Conservation (phyloP, 2,329 filamentous ascomycete species). For the Pseudomassariella vexata region DNA sequence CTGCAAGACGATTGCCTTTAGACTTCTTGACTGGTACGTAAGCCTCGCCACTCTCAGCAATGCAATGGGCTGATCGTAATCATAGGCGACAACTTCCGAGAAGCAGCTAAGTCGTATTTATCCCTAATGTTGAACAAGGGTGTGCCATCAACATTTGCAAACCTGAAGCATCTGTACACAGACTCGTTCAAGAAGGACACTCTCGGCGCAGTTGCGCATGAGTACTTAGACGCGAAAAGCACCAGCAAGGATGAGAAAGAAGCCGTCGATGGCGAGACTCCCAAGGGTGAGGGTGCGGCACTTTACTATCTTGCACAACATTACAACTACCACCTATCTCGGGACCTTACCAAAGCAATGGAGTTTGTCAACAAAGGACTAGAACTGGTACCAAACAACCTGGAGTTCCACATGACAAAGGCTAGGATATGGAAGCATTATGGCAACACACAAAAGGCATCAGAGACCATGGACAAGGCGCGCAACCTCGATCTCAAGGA, state of each 20-base stretch:
- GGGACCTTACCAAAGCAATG: constrained; percentile 75
- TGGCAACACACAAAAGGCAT: constrained; percentile 72
- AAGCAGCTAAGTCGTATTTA: constrained; percentile 74
- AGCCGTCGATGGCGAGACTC: constrained; percentile 36
- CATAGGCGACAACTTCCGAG: constrained; percentile 69
- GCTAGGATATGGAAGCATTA: constrained; percentile 91
- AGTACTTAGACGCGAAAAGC: constrained; percentile 61
- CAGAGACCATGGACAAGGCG: constrained; percentile 83
- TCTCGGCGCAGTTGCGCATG: constrained; percentile 69
- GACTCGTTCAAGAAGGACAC: constrained; percentile 72
- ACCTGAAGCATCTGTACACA: constrained; percentile 87
- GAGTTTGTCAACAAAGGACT: constrained; percentile 81
- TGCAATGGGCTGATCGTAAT: not conserved
- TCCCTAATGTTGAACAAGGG: constrained; percentile 83
- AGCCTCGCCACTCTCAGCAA: not conserved
- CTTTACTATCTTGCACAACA: constrained; percentile 95
- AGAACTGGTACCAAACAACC: constrained; percentile 69
- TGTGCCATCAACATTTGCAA: constrained; percentile 92
- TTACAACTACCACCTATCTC: constrained; percentile 87
- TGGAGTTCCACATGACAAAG: constrained; percentile 93
- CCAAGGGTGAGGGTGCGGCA: constrained; percentile 68
- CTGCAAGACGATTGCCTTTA: constrained; percentile 77
- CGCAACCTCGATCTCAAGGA: constrained; percentile 82
- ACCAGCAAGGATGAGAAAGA: constrained; percentile 39
- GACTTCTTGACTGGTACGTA: constrained; percentile 73